Conservation (phyloP, 768 basidiomycete species). For the Paxillus rubicundulus region DNA sequence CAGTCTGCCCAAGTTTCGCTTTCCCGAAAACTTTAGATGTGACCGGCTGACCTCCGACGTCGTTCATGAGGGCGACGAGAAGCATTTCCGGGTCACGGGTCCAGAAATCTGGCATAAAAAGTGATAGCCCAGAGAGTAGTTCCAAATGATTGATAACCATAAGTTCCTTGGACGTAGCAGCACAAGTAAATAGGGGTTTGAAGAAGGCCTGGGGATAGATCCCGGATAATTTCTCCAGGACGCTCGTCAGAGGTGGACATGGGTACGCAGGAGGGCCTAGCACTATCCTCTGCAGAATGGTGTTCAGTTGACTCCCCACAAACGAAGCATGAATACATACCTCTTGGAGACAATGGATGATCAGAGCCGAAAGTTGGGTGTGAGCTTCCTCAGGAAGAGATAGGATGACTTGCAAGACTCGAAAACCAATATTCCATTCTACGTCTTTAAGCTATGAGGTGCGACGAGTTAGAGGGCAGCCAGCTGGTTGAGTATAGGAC, state of each 20-base stretch:
- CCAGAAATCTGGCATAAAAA: slow-evolving; percentile 64
- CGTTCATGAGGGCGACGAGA: slow-evolving; percentile 63
- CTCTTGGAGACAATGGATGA: slow-evolving; percentile 49
- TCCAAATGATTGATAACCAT: slow-evolving; percentile 58
- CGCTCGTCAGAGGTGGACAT: slow-evolving; percentile 42
- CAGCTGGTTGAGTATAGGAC: slow-evolving; percentile 13
- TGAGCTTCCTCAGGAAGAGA: slow-evolving; percentile 49
- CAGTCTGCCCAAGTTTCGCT: slow-evolving; percentile 59
- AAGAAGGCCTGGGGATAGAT: slow-evolving; percentile 63
- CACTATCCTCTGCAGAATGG: slow-evolving; percentile 45
- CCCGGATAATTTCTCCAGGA: slow-evolving; percentile 52
- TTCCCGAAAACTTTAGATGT: slow-evolving; percentile 38
- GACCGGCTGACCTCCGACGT: slow-evolving; percentile 24
- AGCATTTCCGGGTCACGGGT: slow-evolving; percentile 71
- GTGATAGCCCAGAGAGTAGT: slow-evolving; percentile 48
- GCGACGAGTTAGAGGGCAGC: not conserved
- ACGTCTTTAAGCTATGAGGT: slow-evolving; percentile 35
- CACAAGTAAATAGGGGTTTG: slow-evolving; percentile 69
- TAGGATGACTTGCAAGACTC: slow-evolving; percentile 42
- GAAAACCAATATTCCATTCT: slow-evolving; percentile 43
- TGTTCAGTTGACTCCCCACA: not conserved
- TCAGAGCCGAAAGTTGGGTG: slow-evolving; percentile 36
- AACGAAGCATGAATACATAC: slow-evolving; percentile 32
- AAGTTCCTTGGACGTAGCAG: slow-evolving; percentile 61
- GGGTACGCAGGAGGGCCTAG: slow-evolving; percentile 52